Evolutionary conservation across 352 stramenopile genomes (phyloP), one percentile per base, ranked within the genome.

Genomic region (Phytophthora pisi): DNA sequence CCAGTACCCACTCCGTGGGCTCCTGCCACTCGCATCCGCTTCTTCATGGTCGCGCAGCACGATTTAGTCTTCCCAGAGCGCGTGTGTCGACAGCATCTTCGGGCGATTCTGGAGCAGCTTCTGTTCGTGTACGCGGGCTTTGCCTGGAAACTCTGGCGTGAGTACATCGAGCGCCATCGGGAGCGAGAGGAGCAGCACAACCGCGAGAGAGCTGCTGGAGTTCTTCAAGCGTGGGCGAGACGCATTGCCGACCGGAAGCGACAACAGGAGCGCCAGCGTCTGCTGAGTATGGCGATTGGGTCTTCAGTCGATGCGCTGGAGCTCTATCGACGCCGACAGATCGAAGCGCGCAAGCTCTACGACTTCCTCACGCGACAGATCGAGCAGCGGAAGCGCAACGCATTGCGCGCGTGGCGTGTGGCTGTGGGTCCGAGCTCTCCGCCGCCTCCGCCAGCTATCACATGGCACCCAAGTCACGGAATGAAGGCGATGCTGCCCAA

Each of bases 401-500:
- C 66, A 7, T 55, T 90, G 5, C 60, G 56, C 43, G 11, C 11
- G 1, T 90, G 81, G 81, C 66, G 57, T 49, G 45, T 64, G 31
- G 66, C 42, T 31, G 53, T 73, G 6, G 64, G 60, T 11, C 69
- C 69, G 7, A 51, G 57, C 40, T 23, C 64, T 60, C 59, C 65
- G n/a, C 31, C 50, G 28, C 61, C 68, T 30, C 28, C 65, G 46
- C 58, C 72, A 64, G 51, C 65, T 7, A 38, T 40, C 3, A 64
- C 53, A 16, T 93, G 85, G 87, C 85, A 95, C 59, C 83, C 87
- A n/a, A 90, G 74, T 58, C 68, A 87, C 40, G 86, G 79, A 16
- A 88, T 92, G 53, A 76, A 64, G 16, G n/a, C 53, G 1, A 69
- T 76, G 20, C 71, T 93, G 6, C 72, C 85, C 8, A 86, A 81